phyloP scores from a whole-genome alignment of 2,329 filamentous ascomycete species.

The Claviceps capensis region DNA sequence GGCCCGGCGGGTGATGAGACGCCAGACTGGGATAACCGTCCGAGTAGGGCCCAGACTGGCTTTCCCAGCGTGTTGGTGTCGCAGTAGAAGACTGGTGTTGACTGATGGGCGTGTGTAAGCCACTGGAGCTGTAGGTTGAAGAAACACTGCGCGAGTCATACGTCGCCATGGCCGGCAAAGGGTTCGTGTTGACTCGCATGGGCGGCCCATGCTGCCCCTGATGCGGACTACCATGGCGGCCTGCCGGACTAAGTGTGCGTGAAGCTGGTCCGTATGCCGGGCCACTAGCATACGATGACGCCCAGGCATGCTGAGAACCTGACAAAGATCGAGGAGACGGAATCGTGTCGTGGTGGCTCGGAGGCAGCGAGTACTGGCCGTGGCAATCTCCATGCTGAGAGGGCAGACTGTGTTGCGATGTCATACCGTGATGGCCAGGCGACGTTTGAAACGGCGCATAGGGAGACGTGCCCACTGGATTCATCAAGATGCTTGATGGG shows the following conservation, averaged over 20 bases:
- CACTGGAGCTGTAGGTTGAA: conserved; percentile 23
- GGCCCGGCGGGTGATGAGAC: conserved; percentile 20
- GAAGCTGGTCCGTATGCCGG: conserved; percentile 20
- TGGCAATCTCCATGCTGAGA: conserved; percentile 20
- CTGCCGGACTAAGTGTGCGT: conserved; percentile 29
- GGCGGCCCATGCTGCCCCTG: conserved; percentile 16
- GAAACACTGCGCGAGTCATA: conserved; percentile 24
- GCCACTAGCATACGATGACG: conserved; percentile 26
- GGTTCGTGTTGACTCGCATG: conserved; percentile 23
- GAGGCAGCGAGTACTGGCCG: conserved; percentile 25
- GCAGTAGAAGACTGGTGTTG: conserved; percentile 23
- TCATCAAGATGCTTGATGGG: conserved; percentile 26
- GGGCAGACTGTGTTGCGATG: conserved; percentile 15
- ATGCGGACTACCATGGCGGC: conserved; percentile 22
- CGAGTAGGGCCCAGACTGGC: conserved; percentile 23
- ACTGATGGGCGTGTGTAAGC: conserved; percentile 26
- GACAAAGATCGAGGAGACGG: conserved; percentile 39
- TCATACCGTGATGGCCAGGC: conserved; percentile 20
- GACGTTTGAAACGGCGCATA: conserved; percentile 36
- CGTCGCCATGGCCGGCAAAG: conserved; percentile 25
- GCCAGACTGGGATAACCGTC: conserved; percentile 26
- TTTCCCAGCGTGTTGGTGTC: conserved; percentile 28
- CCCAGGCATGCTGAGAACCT: conserved; percentile 35
- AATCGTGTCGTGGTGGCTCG: conserved; percentile 34
- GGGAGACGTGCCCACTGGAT: conserved; percentile 22